Conservation (phyloP, 2,329 filamentous ascomycete genomes). For the Calonectria pseudoreteaudii region DNA sequence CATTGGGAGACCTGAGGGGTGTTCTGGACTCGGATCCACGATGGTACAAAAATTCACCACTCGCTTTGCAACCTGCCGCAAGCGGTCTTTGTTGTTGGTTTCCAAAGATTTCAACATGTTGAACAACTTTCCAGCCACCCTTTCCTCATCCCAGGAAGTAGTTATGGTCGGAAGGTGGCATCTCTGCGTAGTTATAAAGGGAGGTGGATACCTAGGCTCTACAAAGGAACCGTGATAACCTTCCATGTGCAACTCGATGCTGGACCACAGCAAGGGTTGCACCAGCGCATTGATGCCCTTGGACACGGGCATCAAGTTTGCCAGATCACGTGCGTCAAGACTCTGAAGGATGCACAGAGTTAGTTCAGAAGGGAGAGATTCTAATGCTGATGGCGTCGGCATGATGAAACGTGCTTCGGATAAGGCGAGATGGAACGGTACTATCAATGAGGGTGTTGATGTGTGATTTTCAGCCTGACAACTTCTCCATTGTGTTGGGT, state of each 20-base stretch:
- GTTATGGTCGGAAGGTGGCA: neutral
- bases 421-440: neutral
- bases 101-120: neutral
- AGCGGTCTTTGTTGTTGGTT: neutral
- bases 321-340: neutral
- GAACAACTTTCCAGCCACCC: neutral
- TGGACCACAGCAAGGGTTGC: constrained; percentile 10
- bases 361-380: neutral
- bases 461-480: neutral
- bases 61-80: neutral
- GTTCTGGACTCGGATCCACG: neutral
- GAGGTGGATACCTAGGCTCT: constrained; percentile 18
- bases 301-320: constrained; percentile 7
- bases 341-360: neutral
- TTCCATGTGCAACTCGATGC: constrained; percentile 28
- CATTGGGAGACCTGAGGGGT: neutral
- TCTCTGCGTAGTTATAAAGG: neutral
- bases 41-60: constrained; percentile 28
- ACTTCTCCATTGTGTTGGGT: neutral
- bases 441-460: neutral
- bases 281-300: constrained; percentile 8
- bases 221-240: constrained; percentile 28
- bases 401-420: neutral
- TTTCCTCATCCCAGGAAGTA: neutral
- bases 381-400: neutral